Evolutionary conservation across 495 filamentous ascomycete species (phyloP).

Genomic region (Aspergillus nanangensis): DNA sequence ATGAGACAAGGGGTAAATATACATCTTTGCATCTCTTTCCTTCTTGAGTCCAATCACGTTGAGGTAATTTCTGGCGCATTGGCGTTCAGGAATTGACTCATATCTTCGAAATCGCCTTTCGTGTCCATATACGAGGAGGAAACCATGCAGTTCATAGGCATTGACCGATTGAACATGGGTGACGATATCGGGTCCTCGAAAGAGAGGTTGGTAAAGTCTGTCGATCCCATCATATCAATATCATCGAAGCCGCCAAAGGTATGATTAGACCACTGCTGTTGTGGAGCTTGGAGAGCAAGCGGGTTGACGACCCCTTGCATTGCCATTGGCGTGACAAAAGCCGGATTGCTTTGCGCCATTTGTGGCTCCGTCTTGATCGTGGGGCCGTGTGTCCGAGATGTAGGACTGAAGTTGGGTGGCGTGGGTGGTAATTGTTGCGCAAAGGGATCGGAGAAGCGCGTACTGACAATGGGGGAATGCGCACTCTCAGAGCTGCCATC

Average conservation of each 20-base stretch:
- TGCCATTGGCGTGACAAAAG: conserved; percentile 19
- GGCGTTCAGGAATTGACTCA: conserved; percentile 41
- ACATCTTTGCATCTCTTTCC: neutral
- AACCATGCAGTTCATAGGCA: conserved; percentile 37
- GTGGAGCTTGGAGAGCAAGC: conserved; percentile 30
- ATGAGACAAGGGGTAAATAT: no score
- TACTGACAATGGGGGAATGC: conserved; percentile 35
- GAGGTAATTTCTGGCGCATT: conserved; percentile 42
- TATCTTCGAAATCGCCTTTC: conserved; percentile 37
- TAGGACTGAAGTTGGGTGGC: conserved; percentile 34
- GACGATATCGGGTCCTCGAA: conserved; percentile 36
- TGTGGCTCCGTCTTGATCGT: conserved; percentile 30
- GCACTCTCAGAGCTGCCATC: conserved; percentile 49
- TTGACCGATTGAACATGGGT: conserved; percentile 36
- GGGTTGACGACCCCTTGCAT: conserved; percentile 41
- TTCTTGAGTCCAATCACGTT: conserved; percentile 15
- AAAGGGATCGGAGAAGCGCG: conserved; percentile 36
- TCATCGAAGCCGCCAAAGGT: conserved; percentile 36
- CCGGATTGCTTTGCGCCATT: conserved; percentile 13
- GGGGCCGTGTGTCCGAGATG: conserved; percentile 16
- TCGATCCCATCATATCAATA: conserved; percentile 34
- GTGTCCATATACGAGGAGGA: conserved; percentile 23
- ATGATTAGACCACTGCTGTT: conserved; percentile 24
- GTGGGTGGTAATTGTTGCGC: conserved; percentile 30
- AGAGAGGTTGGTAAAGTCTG: conserved; percentile 28